Evolutionary conservation across 495 filamentous ascomycete species (phyloP).

Genomic region (Terfezia boudieri): DNA sequence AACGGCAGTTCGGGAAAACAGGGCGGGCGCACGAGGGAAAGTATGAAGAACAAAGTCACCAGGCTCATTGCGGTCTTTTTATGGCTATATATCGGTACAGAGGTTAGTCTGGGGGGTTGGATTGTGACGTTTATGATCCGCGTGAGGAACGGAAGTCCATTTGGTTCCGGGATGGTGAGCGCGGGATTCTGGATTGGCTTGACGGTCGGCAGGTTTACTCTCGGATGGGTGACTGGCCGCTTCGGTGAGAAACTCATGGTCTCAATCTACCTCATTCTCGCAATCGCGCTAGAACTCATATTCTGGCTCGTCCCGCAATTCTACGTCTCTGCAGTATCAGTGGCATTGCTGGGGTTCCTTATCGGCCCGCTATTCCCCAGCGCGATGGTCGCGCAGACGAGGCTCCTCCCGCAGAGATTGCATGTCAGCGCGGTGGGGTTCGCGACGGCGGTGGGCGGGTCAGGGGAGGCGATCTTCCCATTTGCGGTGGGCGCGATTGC

Average conservation of each 20-base stretch:
- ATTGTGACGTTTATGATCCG: conserved; percentile 58
- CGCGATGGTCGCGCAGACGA: conserved; percentile 19
- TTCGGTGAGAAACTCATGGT: conserved; percentile 50
- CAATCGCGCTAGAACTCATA: conserved; percentile 42
- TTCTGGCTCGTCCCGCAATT: conserved; percentile 55
- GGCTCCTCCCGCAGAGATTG: conserved; percentile 20
- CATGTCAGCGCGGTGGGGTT: conserved; percentile 22
- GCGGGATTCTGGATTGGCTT: conserved; percentile 70
- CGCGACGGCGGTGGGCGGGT: conserved; percentile 20
- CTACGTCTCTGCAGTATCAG: conserved; percentile 45
- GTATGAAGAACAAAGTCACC: conserved; percentile 8
- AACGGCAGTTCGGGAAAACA: neutral
- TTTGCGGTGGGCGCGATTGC: conserved; percentile 24
- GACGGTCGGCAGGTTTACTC: conserved; percentile 45
- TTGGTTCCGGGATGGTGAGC: conserved; percentile 55
- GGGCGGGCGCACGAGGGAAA: conserved; percentile 3
- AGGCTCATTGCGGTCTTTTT: conserved; percentile 21
- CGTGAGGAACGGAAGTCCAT: conserved; percentile 41
- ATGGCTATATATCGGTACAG: conserved; percentile 23
- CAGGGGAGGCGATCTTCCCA: conserved; percentile 23
- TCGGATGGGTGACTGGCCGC: conserved; percentile 37
- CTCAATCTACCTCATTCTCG: conserved; percentile 33
- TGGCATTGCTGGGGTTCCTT: conserved; percentile 51
- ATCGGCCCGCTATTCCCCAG: conserved; percentile 43
- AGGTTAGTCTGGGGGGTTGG: conserved; percentile 33